These are phyloP conservation scores for Penicillium diatomitis DNA, from an alignment of 495 filamentous ascomycete genomes.

Conservation along the genomic window DNA sequence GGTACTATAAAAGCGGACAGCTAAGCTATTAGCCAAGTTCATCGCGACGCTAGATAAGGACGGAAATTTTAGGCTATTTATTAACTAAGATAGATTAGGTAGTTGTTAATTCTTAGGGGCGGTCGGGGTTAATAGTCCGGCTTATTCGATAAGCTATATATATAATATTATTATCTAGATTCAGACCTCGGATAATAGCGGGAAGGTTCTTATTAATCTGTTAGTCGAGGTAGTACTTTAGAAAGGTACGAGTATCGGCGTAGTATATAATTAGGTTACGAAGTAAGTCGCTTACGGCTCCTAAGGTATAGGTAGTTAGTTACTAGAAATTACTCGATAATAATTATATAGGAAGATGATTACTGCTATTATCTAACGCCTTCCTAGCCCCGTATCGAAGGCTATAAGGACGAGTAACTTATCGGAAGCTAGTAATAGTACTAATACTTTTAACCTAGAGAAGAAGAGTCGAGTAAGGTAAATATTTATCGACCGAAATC, in stretches of 20 bases:
- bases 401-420: constrained; percentile 21
- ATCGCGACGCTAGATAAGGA: constrained; percentile 14
- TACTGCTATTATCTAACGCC: constrained; percentile 27
- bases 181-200: constrained; percentile 21
- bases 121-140: constrained; percentile 23
- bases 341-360: background rate
- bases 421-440: constrained; percentile 20
- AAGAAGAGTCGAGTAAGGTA: too few relatives aligned
- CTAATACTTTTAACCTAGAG: constrained; percentile 16
- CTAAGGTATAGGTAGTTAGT: constrained; percentile 4
- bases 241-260: constrained; percentile 23
- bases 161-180: constrained; percentile 26
- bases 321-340: background rate
- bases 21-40: constrained; percentile 11
- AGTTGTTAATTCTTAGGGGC: constrained; percentile 20
- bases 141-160: constrained; percentile 23
- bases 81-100: constrained; percentile 23
- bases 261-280: constrained; percentile 28
- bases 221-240: constrained; percentile 25
- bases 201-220: constrained; percentile 22
- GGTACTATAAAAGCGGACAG: constrained; percentile 9
- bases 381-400: constrained; percentile 28
- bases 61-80: constrained; percentile 11
- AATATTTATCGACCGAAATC: constrained; percentile 17
- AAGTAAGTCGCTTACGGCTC: constrained; percentile 24